Evolutionary conservation across 148 eudicot species (phyloP).

Genomic region (Fagopyrum esculentum): DNA sequence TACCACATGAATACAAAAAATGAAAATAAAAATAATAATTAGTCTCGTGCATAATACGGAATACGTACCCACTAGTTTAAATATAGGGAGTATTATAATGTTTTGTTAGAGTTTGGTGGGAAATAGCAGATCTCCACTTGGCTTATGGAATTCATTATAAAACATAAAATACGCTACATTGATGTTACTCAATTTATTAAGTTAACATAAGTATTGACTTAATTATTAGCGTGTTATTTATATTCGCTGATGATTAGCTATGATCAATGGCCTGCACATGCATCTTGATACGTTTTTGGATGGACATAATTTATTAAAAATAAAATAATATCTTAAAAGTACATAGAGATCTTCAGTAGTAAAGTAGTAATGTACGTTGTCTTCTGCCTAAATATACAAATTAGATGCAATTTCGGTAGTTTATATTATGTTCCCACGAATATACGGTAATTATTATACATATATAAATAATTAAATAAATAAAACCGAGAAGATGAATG

Average conservation of each 20-base stretch:
- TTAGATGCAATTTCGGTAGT: not conserved
- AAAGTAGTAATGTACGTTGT: not conserved
- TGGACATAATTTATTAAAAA: not conserved
- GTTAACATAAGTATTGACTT: not conserved
- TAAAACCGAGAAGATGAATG: no score
- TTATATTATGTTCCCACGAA: no score
- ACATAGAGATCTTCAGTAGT: constrained; percentile 7
- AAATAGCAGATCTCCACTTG: not conserved
- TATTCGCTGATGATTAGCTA: not conserved
- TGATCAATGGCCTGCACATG: not conserved
- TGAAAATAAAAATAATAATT: no score
- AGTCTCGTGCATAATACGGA: no score
- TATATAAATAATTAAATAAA: no score
- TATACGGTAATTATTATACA: no score
- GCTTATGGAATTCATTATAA: not conserved
- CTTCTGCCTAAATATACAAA: not conserved
- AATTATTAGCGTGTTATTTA: not conserved
- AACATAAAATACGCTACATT: not conserved
- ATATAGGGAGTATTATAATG: no score
- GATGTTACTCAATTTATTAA: not conserved
- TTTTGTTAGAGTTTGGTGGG: no score
- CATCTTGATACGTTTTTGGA: not conserved
- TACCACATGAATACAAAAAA: no score
- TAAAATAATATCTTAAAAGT: not conserved
- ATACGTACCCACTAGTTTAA: no score